These are phyloP conservation scores for Yamadazyma laniorum DNA, from an alignment of 805 yeast genomes.

Conservation along the genomic window DNA sequence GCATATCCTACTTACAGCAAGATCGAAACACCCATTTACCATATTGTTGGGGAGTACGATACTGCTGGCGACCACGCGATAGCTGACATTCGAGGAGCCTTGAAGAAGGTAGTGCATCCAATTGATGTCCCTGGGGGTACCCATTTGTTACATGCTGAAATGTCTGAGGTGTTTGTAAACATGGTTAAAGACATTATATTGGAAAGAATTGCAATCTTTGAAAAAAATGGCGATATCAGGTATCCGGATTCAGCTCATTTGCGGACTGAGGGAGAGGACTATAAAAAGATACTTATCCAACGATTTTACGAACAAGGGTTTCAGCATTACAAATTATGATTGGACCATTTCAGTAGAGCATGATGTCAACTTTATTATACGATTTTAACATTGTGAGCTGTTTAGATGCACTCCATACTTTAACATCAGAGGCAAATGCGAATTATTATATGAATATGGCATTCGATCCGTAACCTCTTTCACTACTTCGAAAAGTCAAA, in stretches of 20 bases:
- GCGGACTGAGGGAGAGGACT: neutral
- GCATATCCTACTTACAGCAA: neutral
- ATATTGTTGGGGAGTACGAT: constrained; percentile 6
- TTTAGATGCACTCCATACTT: too few relatives aligned
- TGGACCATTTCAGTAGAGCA: too few relatives aligned
- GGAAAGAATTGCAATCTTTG: neutral
- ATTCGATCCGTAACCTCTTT: too few relatives aligned
- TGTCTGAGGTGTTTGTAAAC: constrained; percentile 6
- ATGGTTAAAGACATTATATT: neutral
- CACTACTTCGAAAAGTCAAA: too few relatives aligned
- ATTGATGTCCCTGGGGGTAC: constrained; percentile 4
- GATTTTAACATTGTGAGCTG: too few relatives aligned
- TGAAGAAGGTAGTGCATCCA: constrained; percentile 2
- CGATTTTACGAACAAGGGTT: neutral
- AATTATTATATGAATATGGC: too few relatives aligned
- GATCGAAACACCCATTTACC: constrained; percentile 5
- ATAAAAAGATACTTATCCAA: too few relatives aligned
- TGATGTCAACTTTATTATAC: too few relatives aligned
- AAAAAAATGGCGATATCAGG: neutral
- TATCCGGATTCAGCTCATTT: neutral
- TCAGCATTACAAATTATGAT: too few relatives aligned
- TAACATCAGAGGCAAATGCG: too few relatives aligned
- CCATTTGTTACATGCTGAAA: constrained; percentile 6
- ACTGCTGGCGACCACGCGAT: neutral
- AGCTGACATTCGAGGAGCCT: neutral